phyloP scores from a whole-genome alignment of 495 filamentous ascomycete genomes.

The Bathelium albidoporum region DNA sequence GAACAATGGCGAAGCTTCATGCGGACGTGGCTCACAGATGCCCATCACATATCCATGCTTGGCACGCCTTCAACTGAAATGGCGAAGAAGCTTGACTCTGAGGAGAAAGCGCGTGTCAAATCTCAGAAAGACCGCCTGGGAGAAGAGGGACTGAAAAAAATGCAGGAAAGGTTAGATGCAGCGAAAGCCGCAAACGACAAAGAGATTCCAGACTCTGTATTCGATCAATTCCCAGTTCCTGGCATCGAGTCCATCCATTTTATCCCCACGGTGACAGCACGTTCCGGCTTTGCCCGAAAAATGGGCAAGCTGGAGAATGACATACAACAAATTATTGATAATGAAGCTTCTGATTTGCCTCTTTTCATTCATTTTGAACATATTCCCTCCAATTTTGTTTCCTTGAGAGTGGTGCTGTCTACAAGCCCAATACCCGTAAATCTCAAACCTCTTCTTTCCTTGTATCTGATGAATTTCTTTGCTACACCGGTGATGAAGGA shows the following conservation, averaged over 20 bases:
- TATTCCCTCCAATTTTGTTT: constrained; percentile 80
- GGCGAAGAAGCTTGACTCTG: constrained; percentile 59
- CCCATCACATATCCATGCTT: constrained; percentile 74
- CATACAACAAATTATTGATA: constrained; percentile 68
- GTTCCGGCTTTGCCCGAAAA: constrained; percentile 67
- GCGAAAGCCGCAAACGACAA: constrained; percentile 75
- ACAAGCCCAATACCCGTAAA: constrained; percentile 62
- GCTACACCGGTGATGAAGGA: constrained; percentile 74
- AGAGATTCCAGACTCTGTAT: constrained; percentile 61
- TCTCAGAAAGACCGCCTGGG: constrained; percentile 54
- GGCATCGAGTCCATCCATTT: constrained; percentile 83
- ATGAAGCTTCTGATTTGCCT: constrained; percentile 51
- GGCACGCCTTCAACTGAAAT: constrained; percentile 52
- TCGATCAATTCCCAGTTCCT: constrained; percentile 75
- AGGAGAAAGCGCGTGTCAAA: constrained; percentile 49
- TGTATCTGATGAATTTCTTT: constrained; percentile 90
- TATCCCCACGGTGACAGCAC: constrained; percentile 75
- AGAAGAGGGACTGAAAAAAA: constrained; percentile 54
- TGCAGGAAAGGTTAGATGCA: constrained; percentile 64
- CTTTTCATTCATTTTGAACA: constrained; percentile 97
- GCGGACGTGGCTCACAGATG: constrained; percentile 74
- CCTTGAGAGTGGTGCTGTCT: constrained; percentile 65
- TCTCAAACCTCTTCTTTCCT: constrained; percentile 66
- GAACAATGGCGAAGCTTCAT: constrained; percentile 73
- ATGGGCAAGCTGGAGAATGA: constrained; percentile 55